Percentiles rank a stretch among this genome's conserved stretches.
Conservation (phyloP, 2,329 filamentous ascomycete species). For the Botryotinia globosa region DNA sequence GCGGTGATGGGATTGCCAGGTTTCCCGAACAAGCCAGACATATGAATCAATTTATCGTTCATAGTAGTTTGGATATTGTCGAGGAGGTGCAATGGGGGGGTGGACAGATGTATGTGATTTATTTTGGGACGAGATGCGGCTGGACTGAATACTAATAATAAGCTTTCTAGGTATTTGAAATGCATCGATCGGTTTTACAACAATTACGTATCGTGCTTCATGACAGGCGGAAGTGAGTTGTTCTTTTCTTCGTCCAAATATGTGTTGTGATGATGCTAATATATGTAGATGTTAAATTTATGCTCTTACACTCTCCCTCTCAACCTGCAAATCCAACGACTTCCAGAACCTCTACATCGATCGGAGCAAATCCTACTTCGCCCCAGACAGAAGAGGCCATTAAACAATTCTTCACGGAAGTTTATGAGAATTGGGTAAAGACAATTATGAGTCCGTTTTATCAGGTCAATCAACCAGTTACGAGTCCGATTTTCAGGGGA, state of each 20-base stretch:
- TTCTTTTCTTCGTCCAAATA: not conserved
- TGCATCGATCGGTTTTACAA: conserved; percentile 96
- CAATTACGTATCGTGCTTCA: conserved; percentile 90
- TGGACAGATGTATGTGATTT: conserved; percentile 68
- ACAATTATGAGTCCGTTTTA: conserved; percentile 98
- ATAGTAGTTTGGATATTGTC: conserved; percentile 89
- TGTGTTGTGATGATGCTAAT: not conserved
- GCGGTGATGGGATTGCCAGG: conserved; percentile 86
- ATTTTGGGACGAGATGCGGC: conserved; percentile 8
- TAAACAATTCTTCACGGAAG: conserved; percentile 88
- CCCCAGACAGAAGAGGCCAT: conserved; percentile 94
- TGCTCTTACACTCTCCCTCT: conserved; percentile 83
- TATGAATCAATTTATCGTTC: conserved; percentile 96
- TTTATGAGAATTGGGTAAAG: conserved; percentile 97
- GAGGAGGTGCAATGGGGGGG: conserved; percentile 95
- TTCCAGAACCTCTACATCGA: conserved; percentile 62
- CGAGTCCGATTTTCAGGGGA: conserved; percentile 79
- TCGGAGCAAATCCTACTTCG: conserved; percentile 79
- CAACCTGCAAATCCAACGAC: conserved; percentile 45
- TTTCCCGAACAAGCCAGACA: conserved; percentile 87
- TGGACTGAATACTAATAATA: conserved; percentile 13
- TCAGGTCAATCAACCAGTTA: conserved; percentile 76
- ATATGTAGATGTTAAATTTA: conserved; percentile 71
- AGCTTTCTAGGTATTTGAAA: conserved; percentile 77
- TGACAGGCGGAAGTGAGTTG: conserved; percentile 70